These are phyloP conservation scores for Setomelanomma holmii DNA, from an alignment of 2,329 filamentous ascomycete genomes.

Conservation along the genomic window DNA sequence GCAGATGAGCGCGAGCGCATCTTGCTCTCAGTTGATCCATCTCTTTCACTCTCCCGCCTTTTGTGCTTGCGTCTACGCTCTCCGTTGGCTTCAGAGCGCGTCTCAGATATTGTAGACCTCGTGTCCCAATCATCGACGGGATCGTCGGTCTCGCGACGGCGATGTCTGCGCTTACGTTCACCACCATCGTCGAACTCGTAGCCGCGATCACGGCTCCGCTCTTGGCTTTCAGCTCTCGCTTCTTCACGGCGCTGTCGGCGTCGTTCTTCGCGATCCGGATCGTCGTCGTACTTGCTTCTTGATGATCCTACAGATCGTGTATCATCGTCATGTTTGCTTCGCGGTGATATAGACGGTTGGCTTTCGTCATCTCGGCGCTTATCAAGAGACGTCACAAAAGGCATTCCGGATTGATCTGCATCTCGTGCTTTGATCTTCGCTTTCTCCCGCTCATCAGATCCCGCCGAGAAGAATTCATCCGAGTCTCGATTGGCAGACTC, in stretches of 20 bases:
- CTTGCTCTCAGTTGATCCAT: slow-evolving; percentile 38
- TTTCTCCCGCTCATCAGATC: slow-evolving; percentile 38
- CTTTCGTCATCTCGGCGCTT: slow-evolving; percentile 12
- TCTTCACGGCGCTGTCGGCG: slow-evolving; percentile 32
- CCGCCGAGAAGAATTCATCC: slow-evolving; percentile 43
- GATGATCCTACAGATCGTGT: slow-evolving; percentile 31
- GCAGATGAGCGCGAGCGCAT: slow-evolving; percentile 40
- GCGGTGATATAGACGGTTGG: slow-evolving; percentile 12
- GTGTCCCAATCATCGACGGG: slow-evolving; percentile 50
- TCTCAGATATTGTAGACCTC: slow-evolving; percentile 48
- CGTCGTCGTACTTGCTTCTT: slow-evolving; percentile 35
- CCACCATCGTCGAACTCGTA: slow-evolving; percentile 40
- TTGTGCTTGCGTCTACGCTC: slow-evolving; percentile 45
- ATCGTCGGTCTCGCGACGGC: slow-evolving; percentile 45
- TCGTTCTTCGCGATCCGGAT: slow-evolving; percentile 40
- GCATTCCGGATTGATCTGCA: slow-evolving; percentile 23
- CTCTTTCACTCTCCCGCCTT: slow-evolving; percentile 39
- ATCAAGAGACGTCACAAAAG: slow-evolving; percentile 17
- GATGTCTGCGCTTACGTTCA: slow-evolving; percentile 42
- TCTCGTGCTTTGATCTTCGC: slow-evolving; percentile 26
- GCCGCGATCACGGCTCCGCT: slow-evolving; percentile 47
- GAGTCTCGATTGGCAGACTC: slow-evolving; percentile 38
- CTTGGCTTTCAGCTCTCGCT: slow-evolving; percentile 27
- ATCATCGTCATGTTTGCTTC: slow-evolving; percentile 28
- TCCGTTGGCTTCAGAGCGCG: slow-evolving; percentile 44